A percentile compares a stretch with the other conserved stretches of the same genome.
phyloP scores from a whole-genome alignment of 2,329 filamentous ascomycete species.

The Cordyceps javanica region DNA sequence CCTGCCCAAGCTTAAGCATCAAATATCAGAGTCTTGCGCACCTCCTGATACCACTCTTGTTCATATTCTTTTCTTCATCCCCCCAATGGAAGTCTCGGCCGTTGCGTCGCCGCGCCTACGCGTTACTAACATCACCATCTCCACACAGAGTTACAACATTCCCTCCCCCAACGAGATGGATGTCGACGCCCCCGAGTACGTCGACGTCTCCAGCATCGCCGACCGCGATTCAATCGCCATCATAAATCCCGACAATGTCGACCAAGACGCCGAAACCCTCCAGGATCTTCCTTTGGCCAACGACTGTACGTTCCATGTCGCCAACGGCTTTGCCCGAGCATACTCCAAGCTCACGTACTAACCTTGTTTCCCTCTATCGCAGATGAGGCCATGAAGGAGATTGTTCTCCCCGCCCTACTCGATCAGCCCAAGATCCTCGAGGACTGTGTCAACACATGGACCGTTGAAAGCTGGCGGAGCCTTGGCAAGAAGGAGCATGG shows the following conservation, averaged over 20 bases:
- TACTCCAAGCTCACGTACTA: conserved; percentile 14
- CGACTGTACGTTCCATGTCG: conserved; percentile 40
- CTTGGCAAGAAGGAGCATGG: conserved; percentile 78
- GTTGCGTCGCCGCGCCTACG: not conserved
- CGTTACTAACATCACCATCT: conserved; percentile 18
- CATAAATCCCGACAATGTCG: conserved; percentile 47
- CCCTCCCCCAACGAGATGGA: conserved; percentile 53
- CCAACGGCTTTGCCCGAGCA: not conserved
- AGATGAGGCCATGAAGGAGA: conserved; percentile 82
- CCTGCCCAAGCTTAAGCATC: conserved; percentile 7
- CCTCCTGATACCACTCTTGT: conserved; percentile 2
- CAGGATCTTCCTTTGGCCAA: conserved; percentile 44
- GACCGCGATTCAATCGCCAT: conserved; percentile 49
- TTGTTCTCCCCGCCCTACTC: conserved; percentile 63
- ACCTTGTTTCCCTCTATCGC: conserved; percentile 13
- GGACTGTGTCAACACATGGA: conserved; percentile 77
- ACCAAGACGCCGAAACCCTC: conserved; percentile 41
- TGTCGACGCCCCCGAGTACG: conserved; percentile 49
- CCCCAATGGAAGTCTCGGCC: not conserved
- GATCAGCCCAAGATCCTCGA: conserved; percentile 76
- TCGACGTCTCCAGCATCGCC: conserved; percentile 40
- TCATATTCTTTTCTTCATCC: not conserved
- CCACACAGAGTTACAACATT: conserved; percentile 44
- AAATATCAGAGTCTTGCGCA: not conserved
- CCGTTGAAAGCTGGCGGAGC: conserved; percentile 74